Conservation (phyloP, 805 yeast species). For the Cyberlindnera saturnus region DNA sequence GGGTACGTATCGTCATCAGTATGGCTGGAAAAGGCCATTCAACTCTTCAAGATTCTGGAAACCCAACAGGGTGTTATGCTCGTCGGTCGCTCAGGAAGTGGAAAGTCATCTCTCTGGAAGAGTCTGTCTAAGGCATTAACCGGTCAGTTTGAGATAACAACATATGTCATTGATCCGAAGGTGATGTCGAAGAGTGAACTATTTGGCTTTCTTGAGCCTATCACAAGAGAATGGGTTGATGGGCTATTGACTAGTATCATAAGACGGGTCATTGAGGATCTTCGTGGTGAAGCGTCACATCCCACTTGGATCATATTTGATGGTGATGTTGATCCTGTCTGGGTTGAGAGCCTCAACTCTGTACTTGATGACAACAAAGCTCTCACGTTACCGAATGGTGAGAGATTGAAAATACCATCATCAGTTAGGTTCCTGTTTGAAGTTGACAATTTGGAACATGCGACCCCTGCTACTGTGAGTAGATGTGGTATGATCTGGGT, state of each 20-base stretch:
- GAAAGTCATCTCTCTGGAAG: slow-evolving; percentile 57
- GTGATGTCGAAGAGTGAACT: slow-evolving; percentile 58
- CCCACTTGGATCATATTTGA: slow-evolving; percentile 79
- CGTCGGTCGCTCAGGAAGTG: slow-evolving; percentile 71
- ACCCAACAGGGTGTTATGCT: slow-evolving; percentile 76
- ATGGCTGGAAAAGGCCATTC: slow-evolving; percentile 53
- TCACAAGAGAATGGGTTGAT: slow-evolving; percentile 90
- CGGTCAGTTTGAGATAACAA: slow-evolving; percentile 29
- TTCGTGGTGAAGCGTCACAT: slow-evolving; percentile 51
- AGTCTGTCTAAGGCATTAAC: slow-evolving; percentile 37
- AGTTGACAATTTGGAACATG: slow-evolving; percentile 53
- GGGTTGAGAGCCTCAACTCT: slow-evolving; percentile 89
- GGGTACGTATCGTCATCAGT: slow-evolving; percentile 22
- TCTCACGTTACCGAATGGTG: slow-evolving; percentile 86
- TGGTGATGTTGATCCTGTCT: slow-evolving; percentile 89
- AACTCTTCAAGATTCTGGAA: slow-evolving; percentile 53
- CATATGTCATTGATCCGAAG: slow-evolving; percentile 65
- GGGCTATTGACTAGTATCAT: slow-evolving; percentile 71
- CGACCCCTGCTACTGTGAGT: slow-evolving; percentile 89
- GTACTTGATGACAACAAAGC: slow-evolving; percentile 83
- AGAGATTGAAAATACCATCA: slow-evolving; percentile 60
- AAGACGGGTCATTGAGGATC: slow-evolving; percentile 47
- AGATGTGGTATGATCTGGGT: slow-evolving; percentile 88
- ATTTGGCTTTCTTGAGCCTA: slow-evolving; percentile 64
- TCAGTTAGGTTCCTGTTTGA: slow-evolving; percentile 72